Conservation (phyloP, 2,329 filamentous ascomycete genomes). For the Colletotrichum lindemuthianum region DNA sequence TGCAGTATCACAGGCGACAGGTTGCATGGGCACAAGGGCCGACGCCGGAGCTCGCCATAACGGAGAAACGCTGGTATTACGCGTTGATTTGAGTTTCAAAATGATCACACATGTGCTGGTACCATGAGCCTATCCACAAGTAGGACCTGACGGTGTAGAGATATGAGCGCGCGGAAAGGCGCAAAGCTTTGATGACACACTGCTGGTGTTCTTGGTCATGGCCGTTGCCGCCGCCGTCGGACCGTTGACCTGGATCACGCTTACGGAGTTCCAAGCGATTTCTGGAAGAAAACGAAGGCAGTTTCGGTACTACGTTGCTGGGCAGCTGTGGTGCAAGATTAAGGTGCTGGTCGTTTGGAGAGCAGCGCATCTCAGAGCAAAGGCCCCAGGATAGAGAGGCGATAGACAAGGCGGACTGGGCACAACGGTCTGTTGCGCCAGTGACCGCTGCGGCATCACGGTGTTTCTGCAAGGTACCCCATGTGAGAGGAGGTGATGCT, state of each 20-base stretch:
- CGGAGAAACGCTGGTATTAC: not conserved
- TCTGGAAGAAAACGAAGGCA: conserved; percentile 29
- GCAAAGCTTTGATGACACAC: not conserved
- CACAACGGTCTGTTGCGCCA: conserved; percentile 17
- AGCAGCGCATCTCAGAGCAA: conserved; percentile 9
- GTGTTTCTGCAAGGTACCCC: conserved; percentile 7
- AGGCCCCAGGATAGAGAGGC: conserved; percentile 16
- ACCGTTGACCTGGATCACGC: conserved; percentile 17
- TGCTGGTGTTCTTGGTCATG: not conserved
- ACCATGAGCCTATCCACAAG: too few relatives aligned
- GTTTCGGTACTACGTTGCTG: conserved; percentile 7
- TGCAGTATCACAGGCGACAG: conserved; percentile 17
- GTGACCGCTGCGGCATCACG: conserved; percentile 10
- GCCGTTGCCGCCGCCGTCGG: conserved; percentile 19
- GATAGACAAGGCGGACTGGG: conserved; percentile 1
- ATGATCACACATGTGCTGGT: too few relatives aligned
- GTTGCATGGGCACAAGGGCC: not conserved
- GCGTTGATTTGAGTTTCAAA: not conserved
- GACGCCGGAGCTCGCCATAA: too few relatives aligned
- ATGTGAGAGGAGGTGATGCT: conserved; percentile 9
- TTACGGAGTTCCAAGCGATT: conserved; percentile 14
- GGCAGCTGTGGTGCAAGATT: not conserved
- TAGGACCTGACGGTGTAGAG: too few relatives aligned
- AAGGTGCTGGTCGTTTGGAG: conserved; percentile 9
- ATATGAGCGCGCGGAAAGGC: too few relatives aligned